Percentiles rank a stretch among this genome's conserved stretches.
These are phyloP conservation scores for Neoboletus subvelutipes DNA, from an alignment of 768 basidiomycete species.

Conservation along the genomic window DNA sequence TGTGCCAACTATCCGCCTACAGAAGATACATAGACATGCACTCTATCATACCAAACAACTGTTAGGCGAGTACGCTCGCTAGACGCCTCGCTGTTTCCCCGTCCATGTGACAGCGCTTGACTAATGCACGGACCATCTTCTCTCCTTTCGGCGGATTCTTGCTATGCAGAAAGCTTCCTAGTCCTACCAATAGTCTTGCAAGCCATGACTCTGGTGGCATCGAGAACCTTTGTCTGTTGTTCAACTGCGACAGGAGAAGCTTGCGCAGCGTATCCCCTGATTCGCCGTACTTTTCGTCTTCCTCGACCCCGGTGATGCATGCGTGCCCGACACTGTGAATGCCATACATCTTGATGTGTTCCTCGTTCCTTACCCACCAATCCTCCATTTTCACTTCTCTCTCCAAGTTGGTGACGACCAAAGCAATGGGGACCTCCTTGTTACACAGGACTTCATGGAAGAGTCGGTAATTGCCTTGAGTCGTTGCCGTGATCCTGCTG, in stretches of 20 bases:
- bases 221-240: conserved; percentile 16
- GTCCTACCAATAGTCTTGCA: conserved; percentile 20
- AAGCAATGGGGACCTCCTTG: conserved; percentile 38
- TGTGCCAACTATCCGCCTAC: background rate
- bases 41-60: background rate
- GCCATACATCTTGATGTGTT: conserved; percentile 24
- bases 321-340: conserved; percentile 36
- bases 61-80: conserved; percentile 10
- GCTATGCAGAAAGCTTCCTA: conserved; percentile 19
- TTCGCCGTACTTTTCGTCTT: conserved; percentile 34
- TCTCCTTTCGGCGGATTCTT: conserved; percentile 27
- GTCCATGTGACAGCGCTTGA: conserved; percentile 31
- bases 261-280: conserved; percentile 29
- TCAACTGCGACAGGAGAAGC: conserved; percentile 19
- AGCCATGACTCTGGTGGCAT: conserved; percentile 30
- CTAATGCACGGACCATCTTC: conserved; percentile 21
- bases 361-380: conserved; percentile 36
- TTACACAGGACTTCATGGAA: conserved; percentile 41
- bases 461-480: conserved; percentile 39
- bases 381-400: conserved; percentile 34
- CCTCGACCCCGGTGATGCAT: conserved; percentile 41
- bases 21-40: background rate
- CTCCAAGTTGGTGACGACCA: conserved; percentile 43
- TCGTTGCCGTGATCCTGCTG: conserved; percentile 29
- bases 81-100: conserved; percentile 26